These are phyloP conservation scores for Juncus inflexus DNA, from an alignment of 176 grass and related monocot species.

Conservation along the genomic window DNA sequence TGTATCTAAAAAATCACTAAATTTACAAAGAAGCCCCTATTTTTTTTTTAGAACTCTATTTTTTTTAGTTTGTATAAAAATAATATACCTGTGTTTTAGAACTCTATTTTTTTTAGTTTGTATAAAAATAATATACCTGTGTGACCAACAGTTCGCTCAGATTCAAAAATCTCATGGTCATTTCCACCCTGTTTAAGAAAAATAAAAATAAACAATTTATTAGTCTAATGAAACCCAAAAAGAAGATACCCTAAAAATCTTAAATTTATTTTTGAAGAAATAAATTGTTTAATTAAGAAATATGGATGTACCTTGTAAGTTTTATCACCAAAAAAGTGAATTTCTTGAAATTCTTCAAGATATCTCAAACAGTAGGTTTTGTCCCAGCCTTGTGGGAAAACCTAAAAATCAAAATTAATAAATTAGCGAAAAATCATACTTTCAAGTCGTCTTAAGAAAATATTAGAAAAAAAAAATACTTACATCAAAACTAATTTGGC, in stretches of 20 bases:
- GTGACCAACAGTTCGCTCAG: slow-evolving; percentile 82
- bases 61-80: slow-evolving; percentile 4
- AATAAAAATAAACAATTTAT: slow-evolving; percentile 8
- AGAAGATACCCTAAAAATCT: not conserved
- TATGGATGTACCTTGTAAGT: slow-evolving; percentile 68
- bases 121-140: slow-evolving; percentile 57
- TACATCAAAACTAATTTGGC: slow-evolving; percentile 98
- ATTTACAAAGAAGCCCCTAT: not conserved
- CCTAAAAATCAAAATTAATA: slow-evolving; percentile 32
- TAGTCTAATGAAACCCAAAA: too few species aligned
- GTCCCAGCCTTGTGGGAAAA: slow-evolving; percentile 91
- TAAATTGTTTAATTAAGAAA: not conserved
- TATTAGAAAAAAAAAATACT: too few species aligned
- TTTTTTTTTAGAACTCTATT: not conserved
- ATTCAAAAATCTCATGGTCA: slow-evolving; percentile 94
- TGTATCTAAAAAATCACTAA: not conserved
- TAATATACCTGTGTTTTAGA: slow-evolving; percentile 76
- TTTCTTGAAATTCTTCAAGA: slow-evolving; percentile 91
- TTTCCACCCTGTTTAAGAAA: slow-evolving; percentile 73
- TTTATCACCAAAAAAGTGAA: slow-evolving; percentile 99
- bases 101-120: slow-evolving; percentile 2
- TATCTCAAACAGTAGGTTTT: slow-evolving; percentile 95
- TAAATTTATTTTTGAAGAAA: not conserved
- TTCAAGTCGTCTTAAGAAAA: too few species aligned
- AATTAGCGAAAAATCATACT: slow-evolving; percentile 11